phyloP scores from a whole-genome alignment of 1,139 yeast genomes.

The Kodamaea ohmeri region DNA sequence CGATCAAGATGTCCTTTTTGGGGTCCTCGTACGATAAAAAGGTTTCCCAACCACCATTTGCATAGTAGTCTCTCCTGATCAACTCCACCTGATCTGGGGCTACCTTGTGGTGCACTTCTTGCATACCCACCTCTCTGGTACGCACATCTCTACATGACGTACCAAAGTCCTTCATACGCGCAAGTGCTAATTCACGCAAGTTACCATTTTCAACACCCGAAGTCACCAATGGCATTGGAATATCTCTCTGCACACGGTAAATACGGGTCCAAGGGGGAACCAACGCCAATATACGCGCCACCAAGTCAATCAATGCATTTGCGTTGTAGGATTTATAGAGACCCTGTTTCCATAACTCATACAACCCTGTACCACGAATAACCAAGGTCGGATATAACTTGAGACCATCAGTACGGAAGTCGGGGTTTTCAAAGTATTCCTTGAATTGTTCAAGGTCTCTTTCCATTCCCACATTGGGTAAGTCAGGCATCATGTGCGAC shows the following conservation, averaged over 20 bases:
- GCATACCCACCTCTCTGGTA: conserved; percentile 97
- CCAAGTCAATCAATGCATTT: conserved; percentile 87
- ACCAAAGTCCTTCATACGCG: conserved; percentile 98
- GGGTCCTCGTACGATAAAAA: conserved; percentile 96
- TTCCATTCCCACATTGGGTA: conserved; percentile 98
- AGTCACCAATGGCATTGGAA: conserved; percentile 98
- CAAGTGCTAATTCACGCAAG: conserved; percentile 88
- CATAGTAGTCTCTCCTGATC: conserved; percentile 92
- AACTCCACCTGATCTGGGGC: conserved; percentile 97
- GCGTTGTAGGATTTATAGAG: conserved; percentile 93
- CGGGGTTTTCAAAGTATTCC: conserved; percentile 96
- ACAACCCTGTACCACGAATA: conserved; percentile 94
- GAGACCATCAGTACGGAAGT: conserved; percentile 93
- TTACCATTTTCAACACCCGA: conserved; percentile 99
- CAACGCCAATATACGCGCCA: conserved; percentile 89
- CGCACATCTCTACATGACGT: conserved; percentile 96
- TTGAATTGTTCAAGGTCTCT: conserved; percentile 93
- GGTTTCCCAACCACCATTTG: conserved; percentile 99
- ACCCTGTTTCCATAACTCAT: conserved; percentile 97
- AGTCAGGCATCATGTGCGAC: conserved; percentile 99
- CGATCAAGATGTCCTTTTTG: conserved; percentile 91
- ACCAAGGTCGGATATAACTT: conserved; percentile 95
- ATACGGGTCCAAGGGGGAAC: conserved; percentile 99
- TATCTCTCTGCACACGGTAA: conserved; percentile 96
- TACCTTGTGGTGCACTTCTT: conserved; percentile 95